These are phyloP conservation scores for Saccharomycopsis sp. DNA, from an alignment of 805 yeast species.

Conservation along the genomic window DNA sequence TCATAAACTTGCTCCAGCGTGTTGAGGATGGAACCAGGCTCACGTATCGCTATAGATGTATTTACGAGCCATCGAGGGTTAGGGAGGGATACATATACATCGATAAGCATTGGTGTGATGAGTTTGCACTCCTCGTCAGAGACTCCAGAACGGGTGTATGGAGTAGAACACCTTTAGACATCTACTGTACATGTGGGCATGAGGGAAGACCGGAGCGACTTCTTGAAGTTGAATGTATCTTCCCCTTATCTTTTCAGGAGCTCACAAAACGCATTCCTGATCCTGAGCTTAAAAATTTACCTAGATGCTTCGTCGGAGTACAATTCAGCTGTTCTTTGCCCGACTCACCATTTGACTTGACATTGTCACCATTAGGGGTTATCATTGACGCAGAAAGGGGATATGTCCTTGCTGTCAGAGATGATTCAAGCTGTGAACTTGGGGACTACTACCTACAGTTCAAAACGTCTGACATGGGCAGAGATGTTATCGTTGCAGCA, in stretches of 20 bases:
- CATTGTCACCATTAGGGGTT: slow-evolving; percentile 47
- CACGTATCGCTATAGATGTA: neutral
- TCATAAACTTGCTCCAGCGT: neutral
- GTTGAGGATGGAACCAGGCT: neutral
- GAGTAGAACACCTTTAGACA: neutral
- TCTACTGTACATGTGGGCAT: too few relatives aligned
- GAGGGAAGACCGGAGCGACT: too few relatives aligned
- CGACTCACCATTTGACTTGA: neutral
- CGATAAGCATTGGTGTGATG: neutral
- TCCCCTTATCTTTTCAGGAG: too few relatives aligned
- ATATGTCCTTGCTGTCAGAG: slow-evolving; percentile 69
- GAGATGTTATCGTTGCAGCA: slow-evolving; percentile 59
- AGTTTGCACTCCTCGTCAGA: neutral
- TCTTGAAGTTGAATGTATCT: too few relatives aligned
- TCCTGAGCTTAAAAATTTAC: too few relatives aligned
- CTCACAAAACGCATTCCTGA: too few relatives aligned
- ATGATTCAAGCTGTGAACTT: slow-evolving; percentile 67
- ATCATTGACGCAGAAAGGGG: slow-evolving; percentile 78
- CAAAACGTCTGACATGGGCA: neutral
- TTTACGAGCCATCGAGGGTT: neutral
- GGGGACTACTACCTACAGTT: slow-evolving; percentile 55
- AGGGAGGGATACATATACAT: neutral
- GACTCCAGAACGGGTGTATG: neutral
- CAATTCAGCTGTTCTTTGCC: neutral
- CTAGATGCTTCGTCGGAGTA: neutral